These are phyloP conservation scores for Rhodosporidiobolus sp. DNA, from an alignment of 768 basidiomycete genomes.

Conservation along the genomic window DNA sequence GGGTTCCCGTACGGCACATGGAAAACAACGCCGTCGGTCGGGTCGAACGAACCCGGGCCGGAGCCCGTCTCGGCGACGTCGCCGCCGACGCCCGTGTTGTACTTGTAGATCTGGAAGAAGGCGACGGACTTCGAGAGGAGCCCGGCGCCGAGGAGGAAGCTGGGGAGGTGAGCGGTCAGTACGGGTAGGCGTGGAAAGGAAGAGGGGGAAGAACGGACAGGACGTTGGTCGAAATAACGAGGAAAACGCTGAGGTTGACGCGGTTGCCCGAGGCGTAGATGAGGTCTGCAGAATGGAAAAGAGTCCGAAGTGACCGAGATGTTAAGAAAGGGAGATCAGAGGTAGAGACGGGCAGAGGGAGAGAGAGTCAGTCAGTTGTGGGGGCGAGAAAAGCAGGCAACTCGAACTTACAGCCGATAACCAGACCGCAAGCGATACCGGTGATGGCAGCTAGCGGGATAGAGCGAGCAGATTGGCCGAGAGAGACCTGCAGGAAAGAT, in stretches of 20 bases:
- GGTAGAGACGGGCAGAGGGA: constrained; percentile 29
- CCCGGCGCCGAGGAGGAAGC: constrained; percentile 85
- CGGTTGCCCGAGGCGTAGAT: constrained; percentile 78
- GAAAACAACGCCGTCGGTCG: constrained; percentile 6
- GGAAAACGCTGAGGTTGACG: constrained; percentile 78
- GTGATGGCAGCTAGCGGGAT: constrained; percentile 79
- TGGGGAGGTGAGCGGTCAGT: neutral
- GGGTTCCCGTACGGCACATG: constrained; percentile 52
- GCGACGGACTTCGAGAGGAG: constrained; percentile 78
- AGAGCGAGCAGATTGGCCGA: constrained; percentile 72
- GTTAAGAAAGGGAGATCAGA: neutral
- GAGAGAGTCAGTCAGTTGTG: too few species aligned
- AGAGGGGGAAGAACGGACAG: constrained; percentile 48
- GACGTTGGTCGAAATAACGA: constrained; percentile 86
- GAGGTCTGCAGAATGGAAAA: constrained; percentile 52
- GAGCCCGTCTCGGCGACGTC: constrained; percentile 57
- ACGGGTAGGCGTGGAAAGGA: too few species aligned
- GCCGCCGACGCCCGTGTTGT: constrained; percentile 63
- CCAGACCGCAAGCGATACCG: constrained; percentile 72
- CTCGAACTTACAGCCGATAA: constrained; percentile 60
- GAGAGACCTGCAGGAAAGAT: constrained; percentile 56
- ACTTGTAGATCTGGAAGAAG: constrained; percentile 67
- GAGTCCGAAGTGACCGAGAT: neutral
- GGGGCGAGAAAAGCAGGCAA: too few species aligned
- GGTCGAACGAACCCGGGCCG: constrained; percentile 77